Evolutionary conservation across 2,329 filamentous ascomycete species (phyloP).

Genomic region (Ophiostoma populinum): DNA sequence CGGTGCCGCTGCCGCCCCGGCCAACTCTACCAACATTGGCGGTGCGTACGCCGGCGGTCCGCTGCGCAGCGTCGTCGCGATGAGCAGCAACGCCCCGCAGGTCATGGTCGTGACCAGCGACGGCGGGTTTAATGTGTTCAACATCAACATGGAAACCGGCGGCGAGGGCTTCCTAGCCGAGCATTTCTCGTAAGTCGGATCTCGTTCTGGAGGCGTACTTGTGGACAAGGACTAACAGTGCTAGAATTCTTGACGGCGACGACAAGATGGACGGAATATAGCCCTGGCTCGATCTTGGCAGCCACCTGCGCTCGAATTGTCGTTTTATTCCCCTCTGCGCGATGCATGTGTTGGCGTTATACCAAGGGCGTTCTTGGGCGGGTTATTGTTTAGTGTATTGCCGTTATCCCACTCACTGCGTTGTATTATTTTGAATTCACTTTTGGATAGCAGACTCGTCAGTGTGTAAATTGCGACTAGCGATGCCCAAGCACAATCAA

Average conservation of each 20-base stretch:
- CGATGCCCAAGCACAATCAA: no score
- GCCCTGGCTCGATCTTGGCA: no score
- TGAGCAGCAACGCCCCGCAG: slow-evolving; percentile 86
- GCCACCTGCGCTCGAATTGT: no score
- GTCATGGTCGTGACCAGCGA: slow-evolving; percentile 98
- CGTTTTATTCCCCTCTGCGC: no score
- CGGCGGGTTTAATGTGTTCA: slow-evolving; percentile 87
- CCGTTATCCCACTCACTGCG: no score
- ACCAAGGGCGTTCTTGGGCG: no score
- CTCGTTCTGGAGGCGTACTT: background rate
- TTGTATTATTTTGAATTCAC: no score
- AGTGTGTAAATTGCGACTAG: no score
- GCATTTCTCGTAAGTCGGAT: slow-evolving; percentile 68
- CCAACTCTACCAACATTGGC: slow-evolving; percentile 8
- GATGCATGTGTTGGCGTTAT: no score
- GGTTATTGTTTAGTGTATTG: no score
- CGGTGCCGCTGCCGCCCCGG: slow-evolving; percentile 9
- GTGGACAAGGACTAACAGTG: background rate
- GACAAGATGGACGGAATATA: slow-evolving; percentile 38
- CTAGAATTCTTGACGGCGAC: slow-evolving; percentile 35
- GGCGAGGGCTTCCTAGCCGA: slow-evolving; percentile 84
- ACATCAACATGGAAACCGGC: slow-evolving; percentile 84
- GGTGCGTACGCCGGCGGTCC: slow-evolving; percentile 25
- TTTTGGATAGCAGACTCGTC: no score
- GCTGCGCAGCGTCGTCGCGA: slow-evolving; percentile 82